Base-by-base conservation (phyloP, 441 rosid genomes). In the Geranium incanum region DNA sequence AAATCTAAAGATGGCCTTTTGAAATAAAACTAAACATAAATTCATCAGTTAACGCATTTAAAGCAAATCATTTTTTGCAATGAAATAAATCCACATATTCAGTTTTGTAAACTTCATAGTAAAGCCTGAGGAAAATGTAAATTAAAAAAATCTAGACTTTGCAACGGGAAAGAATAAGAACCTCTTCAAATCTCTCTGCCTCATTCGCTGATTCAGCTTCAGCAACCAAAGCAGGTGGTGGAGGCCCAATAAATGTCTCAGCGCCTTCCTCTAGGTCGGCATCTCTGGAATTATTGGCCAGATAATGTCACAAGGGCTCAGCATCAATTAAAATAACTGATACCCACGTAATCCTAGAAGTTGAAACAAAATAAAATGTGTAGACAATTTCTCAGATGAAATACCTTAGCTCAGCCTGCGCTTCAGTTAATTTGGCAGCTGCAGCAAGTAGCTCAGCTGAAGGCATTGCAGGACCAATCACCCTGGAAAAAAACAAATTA, bases 141-240 rank as follows among this genome's bases (percentile, higher is more conserved):
- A 69, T 36, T 12, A 55, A 43, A 71, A 71, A 7, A 36, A n/a
- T 7, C 19, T n/a, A 81, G 62, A 77, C 66, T 72, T 23, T 52
- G 66, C 18, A 28, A 59, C 18, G 74, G 48, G 45, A 19, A 74
- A 75, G 77, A 69, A 45, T 70, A 77, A 72, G 72, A 72, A 89
- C 97, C 97, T 91, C 96, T 86, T 94, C 98, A 71, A 91, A 91
- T 59, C 91, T 89, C 85, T 94, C 98, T 43, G 98, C 98, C 74
- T 94, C 98, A 63, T 94, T 91, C 9, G 88, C 92, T 15, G 92
- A 80, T 81, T 82, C 97, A 70, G 86, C 97, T 86, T 94, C 97
- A 68, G 94, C 92, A 79, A 90, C 95, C 83, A 91, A 64, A 74
- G 97, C 91, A 19, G 97, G 94, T 45, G 97, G 94, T 41, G 97